Evolutionary conservation across 345 rosid genomes (phyloP), one percentile per base, ranked within the genome.

Genomic region (Citrus sinensis): DNA sequence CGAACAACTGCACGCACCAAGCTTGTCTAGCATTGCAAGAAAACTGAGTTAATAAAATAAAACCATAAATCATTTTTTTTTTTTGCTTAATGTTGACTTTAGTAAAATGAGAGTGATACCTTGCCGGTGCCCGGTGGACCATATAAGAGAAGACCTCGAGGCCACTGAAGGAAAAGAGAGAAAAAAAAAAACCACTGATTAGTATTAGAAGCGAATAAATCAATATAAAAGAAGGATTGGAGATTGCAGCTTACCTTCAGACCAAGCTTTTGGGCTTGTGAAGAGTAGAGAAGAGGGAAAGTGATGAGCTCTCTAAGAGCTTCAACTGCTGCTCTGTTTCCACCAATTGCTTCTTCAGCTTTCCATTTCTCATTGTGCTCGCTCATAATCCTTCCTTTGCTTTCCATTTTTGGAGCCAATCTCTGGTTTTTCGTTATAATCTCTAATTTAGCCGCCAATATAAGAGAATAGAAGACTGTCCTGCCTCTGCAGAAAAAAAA

Each of bases 111-210:
- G n/a, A 63, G 9, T 1, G n/a, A 29, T n/a, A 95, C 99, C 97
- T 96, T 96, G 49, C 99, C 99, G 17, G 97, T 92, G 69, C 97
- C 98, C 4, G 98, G 98, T 22, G 97, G 97, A 46, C 99, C 97
- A 40, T 92, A 94, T 9, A 95, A 80, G 67, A 95, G 96, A 85
- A 93, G 85, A 73, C 98, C 97, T 79, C 87, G 86, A 73, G 94
- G 93, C 97, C 97, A 93, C 97, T 92, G 88, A 68, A 82, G 58
- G 22, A 5, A 42, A 42, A 42, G 6, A 73, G 30, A 29, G 30
- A 24, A 2, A 46, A 9, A 54, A 78, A 74, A 22, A 68, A 79
- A 66, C 11, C 32, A 62, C 54, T 22, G 80, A 74, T 7, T 58
- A 59, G 17, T 24, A 76, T 66, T 7, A 17, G 30, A 20, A 60